Base-by-base conservation (phyloP, 1,284 basidiomycete genomes). In the Waitea zeae region DNA sequence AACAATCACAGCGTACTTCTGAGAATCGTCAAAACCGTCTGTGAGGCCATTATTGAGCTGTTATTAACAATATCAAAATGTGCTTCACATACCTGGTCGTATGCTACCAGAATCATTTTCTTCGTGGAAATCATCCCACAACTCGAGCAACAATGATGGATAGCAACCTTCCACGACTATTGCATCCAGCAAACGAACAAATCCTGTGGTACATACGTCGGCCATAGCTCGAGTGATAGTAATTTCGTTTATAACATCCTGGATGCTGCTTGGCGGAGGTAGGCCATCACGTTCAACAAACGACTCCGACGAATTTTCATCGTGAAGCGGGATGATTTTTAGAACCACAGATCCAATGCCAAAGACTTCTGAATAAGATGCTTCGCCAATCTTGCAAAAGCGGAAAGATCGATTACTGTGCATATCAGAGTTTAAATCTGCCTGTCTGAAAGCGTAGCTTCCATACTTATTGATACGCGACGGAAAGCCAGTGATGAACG, bases 301-400 rank as follows among this genome's bases (percentile, higher is more conserved):
- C 12, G 40, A 41, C 9, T 38, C 38, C 5, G 38, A 34, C 9
- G 20, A 32, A 5, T 34, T 20, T 44, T 77, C 77, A 37, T 67
- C 62, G 22, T 67, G 59, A 34, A 88, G 53, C 1, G 86, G 84
- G 17, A 95, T 75, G 33, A 93, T 66, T 58, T 95, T 95, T 44
- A 92, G 61, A 12, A 93, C 88, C 22, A 87, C 71, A 43, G 78
- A 70, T 1, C 76, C 74, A 33, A 90, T 74, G 3, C 78, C 78
- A 56, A 88, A 98, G n/a, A 98, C 95, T 50, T 98, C 93, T 0
- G 89, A 95, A 53, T 84, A 98, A 33, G 84, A 89, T 9, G 93
- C 93, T 57, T 98, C 93, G 31, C 92, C 93, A 36, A 96, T 77
- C 57, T 98, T 98, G 41, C 59, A 62, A 52, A 86, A 83, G 7